These are phyloP conservation scores for Eucalyptus albens DNA, from an alignment of 345 rosid genomes.

Conservation along the genomic window DNA sequence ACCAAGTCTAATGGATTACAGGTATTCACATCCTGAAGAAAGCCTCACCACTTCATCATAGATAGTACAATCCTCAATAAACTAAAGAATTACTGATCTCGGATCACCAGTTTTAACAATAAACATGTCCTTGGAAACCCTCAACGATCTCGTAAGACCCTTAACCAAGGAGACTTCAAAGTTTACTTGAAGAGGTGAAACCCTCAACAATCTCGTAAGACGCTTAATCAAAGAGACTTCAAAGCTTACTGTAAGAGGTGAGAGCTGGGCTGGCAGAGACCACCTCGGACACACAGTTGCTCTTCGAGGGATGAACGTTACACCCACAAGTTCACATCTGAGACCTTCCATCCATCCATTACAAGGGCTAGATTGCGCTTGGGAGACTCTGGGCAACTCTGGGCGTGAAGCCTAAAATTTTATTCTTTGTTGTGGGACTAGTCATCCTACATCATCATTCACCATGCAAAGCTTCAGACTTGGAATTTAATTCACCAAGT, in stretches of 20 bases:
- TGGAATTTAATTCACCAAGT: not conserved
- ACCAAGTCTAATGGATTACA: not conserved
- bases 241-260: constrained; percentile 54
- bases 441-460: not conserved
- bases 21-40: not conserved
- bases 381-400: not conserved
- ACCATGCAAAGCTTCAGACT: not conserved
- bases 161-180: not conserved
- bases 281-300: constrained; percentile 31
- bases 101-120: not conserved
- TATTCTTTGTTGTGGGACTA: not conserved
- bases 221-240: not conserved
- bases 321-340: constrained; percentile 42
- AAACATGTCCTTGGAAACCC: not conserved
- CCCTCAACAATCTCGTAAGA: not conserved
- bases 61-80: not conserved
- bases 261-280: constrained; percentile 70
- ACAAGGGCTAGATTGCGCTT: not conserved
- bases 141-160: not conserved
- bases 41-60: not conserved
- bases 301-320: constrained; percentile 55
- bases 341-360: constrained; percentile 64
- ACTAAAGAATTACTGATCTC: not conserved
- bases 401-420: not conserved
- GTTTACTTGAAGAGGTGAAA: constrained; percentile 50